Conservation (phyloP, 2,329 filamentous ascomycete genomes). For the Pestalotiopsis sp. region DNA sequence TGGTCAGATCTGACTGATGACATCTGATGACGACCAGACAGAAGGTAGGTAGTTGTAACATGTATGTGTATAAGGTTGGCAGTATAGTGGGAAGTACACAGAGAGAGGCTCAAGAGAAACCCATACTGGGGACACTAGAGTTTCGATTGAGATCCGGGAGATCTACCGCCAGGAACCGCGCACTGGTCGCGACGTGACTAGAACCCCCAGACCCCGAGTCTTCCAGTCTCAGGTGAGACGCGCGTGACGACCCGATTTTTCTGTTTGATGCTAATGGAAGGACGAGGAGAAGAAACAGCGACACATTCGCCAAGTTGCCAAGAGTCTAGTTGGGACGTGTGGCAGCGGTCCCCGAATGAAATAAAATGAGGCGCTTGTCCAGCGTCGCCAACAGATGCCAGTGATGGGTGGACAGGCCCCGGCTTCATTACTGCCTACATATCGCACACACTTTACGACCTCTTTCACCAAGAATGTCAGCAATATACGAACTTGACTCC, state of each 20-base stretch:
- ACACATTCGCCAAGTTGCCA: not conserved
- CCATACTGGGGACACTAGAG: not conserved
- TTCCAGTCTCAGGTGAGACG: constrained; percentile 8
- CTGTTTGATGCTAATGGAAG: constrained; percentile 2
- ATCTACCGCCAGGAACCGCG: not conserved
- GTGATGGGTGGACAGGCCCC: too few relatives aligned
- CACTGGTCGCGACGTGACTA: not conserved
- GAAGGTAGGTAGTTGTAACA: not conserved
- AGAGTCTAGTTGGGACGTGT: not conserved
- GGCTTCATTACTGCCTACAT: too few relatives aligned
- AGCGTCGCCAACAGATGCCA: not conserved
- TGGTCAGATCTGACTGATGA: not conserved
- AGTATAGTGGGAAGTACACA: not conserved
- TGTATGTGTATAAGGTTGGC: too few relatives aligned
- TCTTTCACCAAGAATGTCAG: not conserved
- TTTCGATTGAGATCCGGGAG: not conserved
- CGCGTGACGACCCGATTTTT: not conserved
- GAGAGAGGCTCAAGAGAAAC: not conserved
- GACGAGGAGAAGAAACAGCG: not conserved
- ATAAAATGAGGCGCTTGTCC: not conserved
- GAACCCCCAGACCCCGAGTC: not conserved
- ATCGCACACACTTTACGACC: not conserved
- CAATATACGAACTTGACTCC: not conserved
- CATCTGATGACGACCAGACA: not conserved
- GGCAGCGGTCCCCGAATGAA: not conserved